Percentiles rank a stretch among this genome's conserved stretches.
Evolutionary conservation across 164 flowering plant species (phyloP).

Genomic region (Vitis labrusca): DNA sequence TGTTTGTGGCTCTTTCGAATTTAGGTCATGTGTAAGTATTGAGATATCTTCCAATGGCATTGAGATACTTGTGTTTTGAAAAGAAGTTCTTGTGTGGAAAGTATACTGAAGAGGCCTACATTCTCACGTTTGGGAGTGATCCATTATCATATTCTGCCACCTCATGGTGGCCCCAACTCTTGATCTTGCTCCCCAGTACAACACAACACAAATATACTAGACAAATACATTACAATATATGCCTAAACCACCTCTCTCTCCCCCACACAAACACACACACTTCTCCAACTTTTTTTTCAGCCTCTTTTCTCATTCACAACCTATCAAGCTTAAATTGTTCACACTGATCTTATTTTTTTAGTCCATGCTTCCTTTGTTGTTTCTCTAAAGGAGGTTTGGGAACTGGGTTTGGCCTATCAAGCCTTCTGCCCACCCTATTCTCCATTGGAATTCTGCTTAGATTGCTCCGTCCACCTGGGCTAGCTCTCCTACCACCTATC

Average conservation of each 20-base stretch:
- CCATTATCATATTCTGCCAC: slow-evolving; percentile 14
- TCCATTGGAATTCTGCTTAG: slow-evolving; percentile 23
- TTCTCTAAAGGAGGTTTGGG: slow-evolving; percentile 25
- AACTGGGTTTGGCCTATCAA: slow-evolving; percentile 12
- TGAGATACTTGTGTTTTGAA: no score
- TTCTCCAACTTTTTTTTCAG: slow-evolving; percentile 26
- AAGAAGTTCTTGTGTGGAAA: no score
- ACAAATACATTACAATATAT: background rate
- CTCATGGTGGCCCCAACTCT: slow-evolving; percentile 15
- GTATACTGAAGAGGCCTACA: slow-evolving; percentile 16
- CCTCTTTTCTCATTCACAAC: slow-evolving; percentile 37
- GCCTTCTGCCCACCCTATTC: slow-evolving; percentile 21
- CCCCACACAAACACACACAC: slow-evolving; percentile 11
- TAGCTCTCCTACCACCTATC: no score
- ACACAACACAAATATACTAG: slow-evolving; percentile 9
- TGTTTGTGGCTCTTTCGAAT: no score
- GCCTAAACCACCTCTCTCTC: background rate
- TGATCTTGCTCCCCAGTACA: slow-evolving; percentile 23
- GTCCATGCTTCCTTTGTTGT: slow-evolving; percentile 28
- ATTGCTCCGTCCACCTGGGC: slow-evolving; percentile 32
- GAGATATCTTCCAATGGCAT: no score
- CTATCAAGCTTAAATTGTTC: slow-evolving; percentile 54
- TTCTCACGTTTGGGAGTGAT: slow-evolving; percentile 29
- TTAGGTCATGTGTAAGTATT: no score
- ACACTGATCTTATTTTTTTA: slow-evolving; percentile 6